Evolutionary conservation across 495 filamentous ascomycete genomes (phyloP).

Genomic region (Podospora appendiculata): DNA sequence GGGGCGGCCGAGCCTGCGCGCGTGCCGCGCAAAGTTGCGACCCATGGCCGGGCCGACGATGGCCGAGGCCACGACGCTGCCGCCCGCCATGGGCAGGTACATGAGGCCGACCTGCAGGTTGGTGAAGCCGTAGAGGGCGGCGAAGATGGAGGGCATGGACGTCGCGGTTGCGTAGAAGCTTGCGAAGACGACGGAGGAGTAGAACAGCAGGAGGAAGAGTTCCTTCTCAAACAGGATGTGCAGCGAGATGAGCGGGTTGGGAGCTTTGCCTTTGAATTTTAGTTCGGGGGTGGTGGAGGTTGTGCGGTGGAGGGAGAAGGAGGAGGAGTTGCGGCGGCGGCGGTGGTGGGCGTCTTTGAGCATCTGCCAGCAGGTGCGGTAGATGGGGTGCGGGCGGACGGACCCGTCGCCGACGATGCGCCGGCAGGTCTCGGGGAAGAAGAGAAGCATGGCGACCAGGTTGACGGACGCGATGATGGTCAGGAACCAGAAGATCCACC

Average conservation of each 20-base stretch:
- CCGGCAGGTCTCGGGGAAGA: slow-evolving; percentile 55
- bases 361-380: slow-evolving; percentile 31
- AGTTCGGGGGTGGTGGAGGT: not conserved
- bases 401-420: slow-evolving; percentile 61
- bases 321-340: not conserved
- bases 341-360: slow-evolving; percentile 12
- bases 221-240: slow-evolving; percentile 54
- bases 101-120: slow-evolving; percentile 52
- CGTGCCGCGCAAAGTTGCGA: slow-evolving; percentile 43
- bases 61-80: slow-evolving; percentile 52
- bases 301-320: too few species aligned
- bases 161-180: slow-evolving; percentile 55
- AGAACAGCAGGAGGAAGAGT: slow-evolving; percentile 48
- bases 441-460: slow-evolving; percentile 32
- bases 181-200: slow-evolving; percentile 48
- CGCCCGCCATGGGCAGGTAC: slow-evolving; percentile 51
- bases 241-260: slow-evolving; percentile 55
- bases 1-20: slow-evolving; percentile 20
- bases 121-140: slow-evolving; percentile 46
- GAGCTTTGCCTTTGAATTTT: slow-evolving; percentile 33
- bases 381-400: slow-evolving; percentile 31
- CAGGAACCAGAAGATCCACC: slow-evolving; percentile 64
- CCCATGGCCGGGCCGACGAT: slow-evolving; percentile 42
- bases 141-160: slow-evolving; percentile 40
- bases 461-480: slow-evolving; percentile 40